Base-by-base conservation (phyloP, 1,284 basidiomycete species). In the Moniliophthora roreri region DNA sequence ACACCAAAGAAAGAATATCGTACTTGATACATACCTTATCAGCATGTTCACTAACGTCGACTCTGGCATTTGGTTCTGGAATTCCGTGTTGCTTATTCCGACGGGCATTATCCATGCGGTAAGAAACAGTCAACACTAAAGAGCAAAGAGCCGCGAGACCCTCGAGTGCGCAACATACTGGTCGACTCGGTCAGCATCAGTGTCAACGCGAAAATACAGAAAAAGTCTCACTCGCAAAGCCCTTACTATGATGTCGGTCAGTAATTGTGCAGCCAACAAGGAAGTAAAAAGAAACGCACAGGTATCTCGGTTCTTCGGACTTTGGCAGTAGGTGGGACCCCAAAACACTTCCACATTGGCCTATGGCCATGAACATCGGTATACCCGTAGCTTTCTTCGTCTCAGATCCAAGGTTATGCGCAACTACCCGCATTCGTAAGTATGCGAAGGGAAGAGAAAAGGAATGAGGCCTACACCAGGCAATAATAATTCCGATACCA, bases 341-440 rank as follows among this genome's bases (percentile, higher is more conserved):
- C 18, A 90, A 71, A 32, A 90, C 73, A 58, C 82, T 87, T 13
- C 88, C 88, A 52, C 77, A 80, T 63, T 90, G 88, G 2, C 87
- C 87, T 39, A 91, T 89, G 7, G 84, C 82, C 76, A 87, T 85
- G 64, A 86, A 89, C 63, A 89, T 77, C 1, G 88, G 85, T 36
- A 87, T 82, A 0, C 88, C 88, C 0, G 87, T 78, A 1, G 89
- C 87, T 52, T 82, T 83, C 69, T 90, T 90, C 3, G 85, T 87
- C 67, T 90, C 87, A 0, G 87, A 89, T 3, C 87, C 88, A 2
- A 90, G 71, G 56, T 91, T 91, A 61, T 90, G 87, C 1, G 83
- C 74, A 60, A 81, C 87, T 89, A 11, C 40, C 21, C 23, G 21
- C 54, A 9, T 37, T 23, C 28, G 40, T 36, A 26, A 46, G 15